These are phyloP conservation scores for Colletotrichum tropicale DNA, from an alignment of 2,329 filamentous ascomycete genomes.

Conservation along the genomic window DNA sequence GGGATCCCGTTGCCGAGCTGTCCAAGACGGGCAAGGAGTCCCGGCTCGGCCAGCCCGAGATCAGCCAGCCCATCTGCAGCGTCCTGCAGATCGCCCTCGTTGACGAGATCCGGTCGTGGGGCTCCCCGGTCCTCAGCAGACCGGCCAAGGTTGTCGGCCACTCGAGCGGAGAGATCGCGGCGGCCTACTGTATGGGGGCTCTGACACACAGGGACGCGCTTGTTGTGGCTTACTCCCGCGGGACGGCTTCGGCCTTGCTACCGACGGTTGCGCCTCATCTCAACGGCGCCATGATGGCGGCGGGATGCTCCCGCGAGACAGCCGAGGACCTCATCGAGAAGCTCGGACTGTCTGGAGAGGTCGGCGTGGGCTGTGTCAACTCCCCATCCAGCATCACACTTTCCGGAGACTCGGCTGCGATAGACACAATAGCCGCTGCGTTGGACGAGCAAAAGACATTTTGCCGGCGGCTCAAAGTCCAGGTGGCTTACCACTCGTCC, in stretches of 20 bases:
- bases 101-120: conserved; percentile 32
- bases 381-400: conserved; percentile 27
- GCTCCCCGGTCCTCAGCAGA: conserved; percentile 28
- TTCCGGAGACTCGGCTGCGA: neutral
- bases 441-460: conserved; percentile 43
- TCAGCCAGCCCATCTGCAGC: conserved; percentile 38
- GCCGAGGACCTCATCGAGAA: neutral
- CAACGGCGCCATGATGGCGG: conserved; percentile 9
- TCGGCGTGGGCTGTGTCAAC: conserved; percentile 26
- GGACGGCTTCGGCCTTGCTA: neutral
- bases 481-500: conserved; percentile 25
- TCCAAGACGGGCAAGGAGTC: neutral
- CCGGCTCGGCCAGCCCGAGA: neutral
- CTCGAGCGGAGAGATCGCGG: conserved; percentile 43
- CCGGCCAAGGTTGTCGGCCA: conserved; percentile 38
- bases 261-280: neutral
- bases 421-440: conserved; percentile 24
- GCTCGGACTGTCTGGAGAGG: neutral
- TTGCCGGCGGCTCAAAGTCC: conserved; percentile 22
- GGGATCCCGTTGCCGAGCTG: neutral
- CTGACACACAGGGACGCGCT: neutral
- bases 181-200: conserved; percentile 31
- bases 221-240: neutral
- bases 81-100: conserved; percentile 43
- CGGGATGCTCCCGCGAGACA: neutral